Base-by-base conservation (phyloP, 495 filamentous ascomycete genomes). In the Tuber melanosporum region DNA sequence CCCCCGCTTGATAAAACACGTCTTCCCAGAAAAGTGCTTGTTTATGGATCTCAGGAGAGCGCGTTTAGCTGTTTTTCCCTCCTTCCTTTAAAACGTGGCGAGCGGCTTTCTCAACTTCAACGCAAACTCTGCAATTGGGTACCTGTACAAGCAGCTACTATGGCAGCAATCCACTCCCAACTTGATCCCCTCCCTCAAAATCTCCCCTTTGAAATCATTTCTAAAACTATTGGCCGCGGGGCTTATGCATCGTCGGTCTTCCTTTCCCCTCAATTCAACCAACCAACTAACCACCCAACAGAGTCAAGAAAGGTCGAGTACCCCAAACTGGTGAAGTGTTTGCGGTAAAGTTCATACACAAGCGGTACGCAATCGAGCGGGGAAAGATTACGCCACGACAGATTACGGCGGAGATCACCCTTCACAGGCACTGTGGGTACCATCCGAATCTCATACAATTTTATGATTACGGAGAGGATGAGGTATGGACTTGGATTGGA, bases 341-440 rank as follows among this genome's bases (percentile, higher is more conserved):
- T 85, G 95, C 95, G 12, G 93, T 97, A 84, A 99, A 99, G 86
- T 93, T 98, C 85, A 97, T 99, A 83, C 93, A 98, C 87, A 98
- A 98, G 85, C 92, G 92, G 75, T 95, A 97, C 84, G 95, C 96
- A 74, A 87, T 92, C 76, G 90, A 91, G 76, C 90, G 94, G 87
- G 95, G 95, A 83, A 92, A 92, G 76, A 91, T 99, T 78, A 93
- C 90, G 46, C 88, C 91, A 39, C 93, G 95, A 82, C 95, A 98
- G 85, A 89, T 99, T 62, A 87, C 89, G 76, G 90, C 96, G 86
- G 95, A 99, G 85, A 91, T 94, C 46, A 92, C 91, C 15, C 89
- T 98, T 12, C 95, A 99, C 85, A 89, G 88, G 49, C 90, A 94
- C 81, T 91, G 97, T 70, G 92, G 92, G 52, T 91, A 93, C 76